Evolutionary conservation across 1,284 basidiomycete species (phyloP), one percentile per base, ranked within the genome.

Genomic region (Naganishia albida): DNA sequence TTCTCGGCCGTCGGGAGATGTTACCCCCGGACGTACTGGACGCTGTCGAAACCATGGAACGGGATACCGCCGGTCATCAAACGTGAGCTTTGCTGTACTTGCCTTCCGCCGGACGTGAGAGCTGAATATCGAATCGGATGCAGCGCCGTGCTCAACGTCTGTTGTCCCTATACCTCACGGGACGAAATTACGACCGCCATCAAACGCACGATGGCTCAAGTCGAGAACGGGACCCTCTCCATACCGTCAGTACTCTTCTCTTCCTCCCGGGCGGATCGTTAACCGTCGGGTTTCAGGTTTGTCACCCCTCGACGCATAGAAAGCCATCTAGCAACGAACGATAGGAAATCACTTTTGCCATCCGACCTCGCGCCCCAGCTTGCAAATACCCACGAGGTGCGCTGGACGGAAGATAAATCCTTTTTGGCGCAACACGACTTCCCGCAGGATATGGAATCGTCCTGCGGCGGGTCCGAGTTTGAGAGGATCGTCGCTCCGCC

Each of bases 171-270:
- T 74, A 85, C 91, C 0, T 90, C 93, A 2, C 84, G 88, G 46
- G 91, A 99, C 74, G 96, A 99, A 79, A 95, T 99, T 15, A 84
- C 90, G 6, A 84, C 85, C 0, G 89, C 93, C 0, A 84, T 94
- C 1, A 80, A 86, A 69, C 80, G 80, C 0, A 83, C 84, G 15
- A 81, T 93, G 13, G 78, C 81, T 10, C 75, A 83, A 7, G 82
- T 84, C 4, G 70, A 86, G 23, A 72, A 80, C 15, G 71, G 77
- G 3, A 74, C 79, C n/a, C 69, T 81, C 34, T 62, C 78, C 10
- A 71, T 79, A 40, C 76, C 81, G 77, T 76, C 54, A 56, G 74
- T 66, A 54, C 23, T 23, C 23, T n/a, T n/a, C 7, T 3, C 42
- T 15, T 50, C 26, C 25, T 28, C 15, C 3, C 13, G 15, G 7